Conservation (phyloP, 1,284 basidiomycete species). For the Mycena citricolor region DNA sequence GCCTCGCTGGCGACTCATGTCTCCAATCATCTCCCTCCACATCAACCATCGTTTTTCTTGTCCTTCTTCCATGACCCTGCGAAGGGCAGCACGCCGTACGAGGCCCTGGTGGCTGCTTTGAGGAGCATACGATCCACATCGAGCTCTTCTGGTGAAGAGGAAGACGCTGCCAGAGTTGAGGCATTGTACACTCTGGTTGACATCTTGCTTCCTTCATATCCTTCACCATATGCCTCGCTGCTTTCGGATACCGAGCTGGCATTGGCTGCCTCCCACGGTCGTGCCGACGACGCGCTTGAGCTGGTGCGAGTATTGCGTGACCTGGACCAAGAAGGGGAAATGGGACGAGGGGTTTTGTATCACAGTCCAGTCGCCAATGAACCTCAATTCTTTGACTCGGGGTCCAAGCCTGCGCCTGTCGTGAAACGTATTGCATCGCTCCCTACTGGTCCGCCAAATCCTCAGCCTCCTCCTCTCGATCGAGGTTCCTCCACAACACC, state of each 20-base stretch:
- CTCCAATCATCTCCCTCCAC: conserved; percentile 53
- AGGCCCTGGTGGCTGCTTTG: conserved; percentile 60
- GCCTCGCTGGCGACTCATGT: conserved; percentile 65
- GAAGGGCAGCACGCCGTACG: conserved; percentile 50
- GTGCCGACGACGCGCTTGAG: conserved; percentile 60
- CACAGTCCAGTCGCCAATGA: conserved; percentile 43
- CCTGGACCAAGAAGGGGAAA: conserved; percentile 49
- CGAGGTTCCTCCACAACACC: conserved; percentile 13
- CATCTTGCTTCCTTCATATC: conserved; percentile 52
- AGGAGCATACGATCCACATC: conserved; percentile 34
- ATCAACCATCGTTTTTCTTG: conserved; percentile 52
- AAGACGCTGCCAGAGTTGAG: conserved; percentile 34
- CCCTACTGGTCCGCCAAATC: no score
- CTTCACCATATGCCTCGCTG: no score
- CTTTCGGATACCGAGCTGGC: conserved; percentile 56
- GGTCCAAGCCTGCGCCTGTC: no score
- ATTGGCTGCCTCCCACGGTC: conserved; percentile 50
- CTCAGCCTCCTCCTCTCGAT: conserved; percentile 10
- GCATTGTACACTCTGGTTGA: conserved; percentile 58
- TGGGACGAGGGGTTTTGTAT: conserved; percentile 63
- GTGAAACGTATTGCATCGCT: no score
- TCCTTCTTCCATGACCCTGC: conserved; percentile 68
- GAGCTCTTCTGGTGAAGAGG: conserved; percentile 19
- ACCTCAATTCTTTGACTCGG: no score
- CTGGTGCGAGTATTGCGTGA: conserved; percentile 61